Evolutionary conservation across 1,284 basidiomycete genomes (phyloP), one percentile per base, ranked within the genome.

Genomic region (Ceratobasidium sp.): DNA sequence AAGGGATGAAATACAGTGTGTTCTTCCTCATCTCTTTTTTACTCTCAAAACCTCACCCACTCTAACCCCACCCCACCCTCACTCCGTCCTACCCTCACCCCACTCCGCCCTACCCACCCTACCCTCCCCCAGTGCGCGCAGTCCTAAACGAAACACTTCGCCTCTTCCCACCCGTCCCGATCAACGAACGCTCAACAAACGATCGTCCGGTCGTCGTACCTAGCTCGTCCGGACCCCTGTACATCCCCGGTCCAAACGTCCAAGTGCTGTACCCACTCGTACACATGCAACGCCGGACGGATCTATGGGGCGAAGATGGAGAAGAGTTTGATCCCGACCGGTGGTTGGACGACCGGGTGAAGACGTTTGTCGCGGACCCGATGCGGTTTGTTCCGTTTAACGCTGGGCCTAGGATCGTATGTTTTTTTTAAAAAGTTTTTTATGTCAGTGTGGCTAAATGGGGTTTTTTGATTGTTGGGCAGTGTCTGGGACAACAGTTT

Each of bases 261-360:
- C 72, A 63, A n/a, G 42, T 75, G 15, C 15, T 64, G 10, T 75
- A 51, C 18, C 23, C 42, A 15, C 60, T 60, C 2, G 10, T 75
- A 7, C 46, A 63, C 56, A 53, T 64, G 70, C 69, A 78, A 33
- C 63, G 75, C 39, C 53, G 64, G 28, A 28, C 26, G 23, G 79
- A 69, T 40, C 64, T 79, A 6, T 79, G 79, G 79, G 79, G 80
- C 10, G 33, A 53, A 1, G 79, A 81, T 61, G 72, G 67, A 7
- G 53, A 68, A 5, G 79, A 68, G 39, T 80, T 81, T 49, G 60
- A 76, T 55, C 80, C 79, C 39, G 79, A 79, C 42, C 72, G 60
- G 23, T 80, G 80, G 79, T 39, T 80, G 28, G 80, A 80, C 44
- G 72, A 75, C 42, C 58, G 83, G 9, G 82, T 83, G n/a, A 85